A percentile compares a stretch with the other conserved stretches of the same genome.
These are phyloP conservation scores for Magnolia officinalis DNA, from an alignment of 164 flowering plant genomes.

Conservation along the genomic window DNA sequence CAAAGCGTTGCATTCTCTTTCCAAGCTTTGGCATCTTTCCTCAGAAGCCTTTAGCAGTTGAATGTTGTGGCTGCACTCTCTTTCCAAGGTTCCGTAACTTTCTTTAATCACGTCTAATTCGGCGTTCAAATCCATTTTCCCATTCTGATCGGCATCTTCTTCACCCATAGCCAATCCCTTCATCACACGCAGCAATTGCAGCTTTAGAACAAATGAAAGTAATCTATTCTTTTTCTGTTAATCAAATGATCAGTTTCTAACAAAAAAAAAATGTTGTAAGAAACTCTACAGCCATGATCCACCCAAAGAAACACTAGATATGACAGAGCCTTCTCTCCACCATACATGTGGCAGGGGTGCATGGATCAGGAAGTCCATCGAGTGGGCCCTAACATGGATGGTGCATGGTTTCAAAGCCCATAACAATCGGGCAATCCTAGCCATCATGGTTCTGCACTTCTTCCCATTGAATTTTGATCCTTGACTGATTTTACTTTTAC, in stretches of 20 bases:
- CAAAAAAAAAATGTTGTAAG: background rate
- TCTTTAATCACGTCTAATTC: constrained; percentile 50
- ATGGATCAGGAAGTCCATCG: background rate
- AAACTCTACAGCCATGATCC: background rate
- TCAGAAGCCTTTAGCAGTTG: constrained; percentile 49
- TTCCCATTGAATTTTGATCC: too few relatives aligned
- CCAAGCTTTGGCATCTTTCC: constrained; percentile 49
- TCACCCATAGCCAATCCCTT: constrained; percentile 43
- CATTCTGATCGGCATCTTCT: constrained; percentile 33
- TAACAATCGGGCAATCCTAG: too few relatives aligned
- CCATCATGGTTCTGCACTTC: too few relatives aligned
- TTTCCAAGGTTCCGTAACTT: constrained; percentile 43
- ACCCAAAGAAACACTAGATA: background rate
- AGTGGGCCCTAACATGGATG: background rate
- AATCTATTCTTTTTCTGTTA: too few relatives aligned
- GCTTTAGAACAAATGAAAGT: constrained; percentile 8
- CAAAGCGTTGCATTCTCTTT: constrained; percentile 49
- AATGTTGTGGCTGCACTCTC: constrained; percentile 34
- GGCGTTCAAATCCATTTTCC: constrained; percentile 42
- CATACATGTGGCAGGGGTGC: background rate
- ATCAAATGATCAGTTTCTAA: too few relatives aligned
- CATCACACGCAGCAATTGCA: constrained; percentile 29
- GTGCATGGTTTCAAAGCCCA: background rate
- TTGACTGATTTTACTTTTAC: too few relatives aligned
- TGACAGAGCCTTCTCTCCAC: background rate